Conservation (phyloP, 2,329 filamentous ascomycete species). For the Balansia obtecta region DNA sequence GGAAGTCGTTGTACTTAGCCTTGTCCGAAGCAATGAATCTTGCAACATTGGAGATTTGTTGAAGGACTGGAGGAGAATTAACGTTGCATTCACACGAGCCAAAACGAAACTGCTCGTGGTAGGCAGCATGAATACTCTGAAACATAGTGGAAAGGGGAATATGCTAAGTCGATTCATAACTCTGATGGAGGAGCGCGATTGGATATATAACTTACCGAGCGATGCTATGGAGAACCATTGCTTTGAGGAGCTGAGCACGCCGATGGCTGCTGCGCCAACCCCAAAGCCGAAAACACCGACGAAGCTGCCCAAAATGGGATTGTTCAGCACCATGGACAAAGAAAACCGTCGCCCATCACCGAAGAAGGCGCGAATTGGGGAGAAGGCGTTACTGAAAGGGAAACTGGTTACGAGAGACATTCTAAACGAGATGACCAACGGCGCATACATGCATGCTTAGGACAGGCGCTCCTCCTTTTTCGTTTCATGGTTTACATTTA, state of each 20-base stretch:
- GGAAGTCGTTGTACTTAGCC: conserved; percentile 74
- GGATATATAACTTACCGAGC: conserved; percentile 62
- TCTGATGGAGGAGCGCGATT: conserved; percentile 65
- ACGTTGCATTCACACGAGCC: conserved; percentile 88
- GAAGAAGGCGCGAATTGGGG: conserved; percentile 44
- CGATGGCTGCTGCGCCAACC: conserved; percentile 18
- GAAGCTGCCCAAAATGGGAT: conserved; percentile 14
- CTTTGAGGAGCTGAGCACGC: conserved; percentile 48
- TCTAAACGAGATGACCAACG: conserved; percentile 54
- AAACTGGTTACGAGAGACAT: conserved; percentile 64
- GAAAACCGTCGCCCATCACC: conserved; percentile 37
- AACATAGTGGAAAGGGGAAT: conserved; percentile 56
- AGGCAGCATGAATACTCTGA: conserved; percentile 70
- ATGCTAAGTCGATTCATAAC: conserved; percentile 65
- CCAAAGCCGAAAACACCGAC: conserved; percentile 15
- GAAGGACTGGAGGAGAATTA: conserved; percentile 84
- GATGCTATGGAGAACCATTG: conserved; percentile 54
- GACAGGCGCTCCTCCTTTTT: background rate
- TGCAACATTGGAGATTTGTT: conserved; percentile 81
- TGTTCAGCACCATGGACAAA: conserved; percentile 20
- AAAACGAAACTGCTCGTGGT: conserved; percentile 85
- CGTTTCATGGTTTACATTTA: background rate
- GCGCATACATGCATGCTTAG: conserved; percentile 19
- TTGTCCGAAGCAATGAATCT: conserved; percentile 77
- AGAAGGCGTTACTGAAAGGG: conserved; percentile 49